Evolutionary conservation across 1,139 yeast genomes (phyloP).

Genomic region (Geotrichum carabidarum): DNA sequence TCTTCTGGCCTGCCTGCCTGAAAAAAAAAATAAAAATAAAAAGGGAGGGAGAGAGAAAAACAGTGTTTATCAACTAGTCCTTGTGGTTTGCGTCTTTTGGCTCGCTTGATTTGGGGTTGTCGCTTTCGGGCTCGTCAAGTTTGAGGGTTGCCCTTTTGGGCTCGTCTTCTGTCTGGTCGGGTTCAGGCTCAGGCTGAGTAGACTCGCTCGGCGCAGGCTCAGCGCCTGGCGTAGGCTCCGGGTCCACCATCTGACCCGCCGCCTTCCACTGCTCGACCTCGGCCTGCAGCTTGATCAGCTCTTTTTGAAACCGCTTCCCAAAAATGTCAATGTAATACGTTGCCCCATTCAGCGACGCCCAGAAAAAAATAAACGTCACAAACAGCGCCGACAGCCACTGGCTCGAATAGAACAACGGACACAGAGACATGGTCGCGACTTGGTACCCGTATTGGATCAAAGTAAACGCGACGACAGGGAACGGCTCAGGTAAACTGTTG

Average conservation of each 20-base stretch:
- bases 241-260: background rate
- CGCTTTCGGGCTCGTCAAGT: too few relatives aligned
- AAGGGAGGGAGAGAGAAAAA: too few relatives aligned
- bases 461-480: conserved; percentile 82
- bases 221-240: background rate
- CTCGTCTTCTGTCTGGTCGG: background rate
- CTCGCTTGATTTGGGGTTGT: too few relatives aligned
- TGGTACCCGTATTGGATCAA: conserved; percentile 84
- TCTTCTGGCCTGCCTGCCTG: too few relatives aligned
- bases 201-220: background rate
- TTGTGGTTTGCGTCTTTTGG: too few relatives aligned
- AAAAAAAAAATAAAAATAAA: too few relatives aligned
- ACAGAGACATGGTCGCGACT: conserved; percentile 77
- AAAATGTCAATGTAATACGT: conserved; percentile 88
- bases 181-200: too few relatives aligned
- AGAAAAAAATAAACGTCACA: conserved; percentile 62
- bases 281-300: conserved; percentile 60
- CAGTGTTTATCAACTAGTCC: too few relatives aligned
- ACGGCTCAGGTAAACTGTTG: conserved; percentile 73
- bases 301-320: conserved; percentile 75
- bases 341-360: conserved; percentile 90
- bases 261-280: conserved; percentile 48
- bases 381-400: conserved; percentile 65
- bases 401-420: conserved; percentile 79
- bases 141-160: too few relatives aligned